Base-by-base conservation (phyloP, 1,284 basidiomycete species). In the Ganoderma lucidum region DNA sequence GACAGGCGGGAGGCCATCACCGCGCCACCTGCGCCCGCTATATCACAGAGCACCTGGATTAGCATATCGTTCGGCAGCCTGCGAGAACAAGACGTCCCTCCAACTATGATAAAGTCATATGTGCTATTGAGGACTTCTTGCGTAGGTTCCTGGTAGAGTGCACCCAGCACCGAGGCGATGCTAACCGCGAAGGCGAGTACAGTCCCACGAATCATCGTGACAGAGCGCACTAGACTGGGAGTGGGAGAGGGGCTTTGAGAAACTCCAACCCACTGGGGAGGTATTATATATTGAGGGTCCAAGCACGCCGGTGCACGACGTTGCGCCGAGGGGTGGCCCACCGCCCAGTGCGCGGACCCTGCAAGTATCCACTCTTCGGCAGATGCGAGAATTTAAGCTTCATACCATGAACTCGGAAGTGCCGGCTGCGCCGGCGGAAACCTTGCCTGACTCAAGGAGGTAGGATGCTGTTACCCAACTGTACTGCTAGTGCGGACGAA, bases 1-100 rank as follows among this genome's bases (percentile, higher is more conserved):
- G 75, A 70, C 35, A 79, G 70, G 12, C 78, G 73, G 51, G 73
- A 76, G 1, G 78, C 78, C 55, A 78, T 71, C 2, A 76, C 71
- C 35, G 71, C 67, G 5, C 77, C 78, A 58, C 53, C 72, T 0
- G 72, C 70, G 6, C 72, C 72, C 23, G 68, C 72, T 73, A 30
- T 32, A 12, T 8, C 61, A 6, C 15, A 28, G 19, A 41, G 17
- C 19, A 28, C 23, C n/a, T 17, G 23, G 23, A 42, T n/a, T 12
- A 53, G 23, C 19, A 23, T 5, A 39, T 32, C 17, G 37, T 39
- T 28, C 6, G 10, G 6, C n/a, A 30, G 2, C 6, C 3, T 32
- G 5, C 6, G n/a, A 39, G 56, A n/a, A 58, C n/a, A 8, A 17
- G 35, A 41, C 37, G n/a, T 10, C 42, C 63, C 63, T 53, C 63